Evolutionary conservation across 192 early-diverging fungal genomes (phyloP).

Genomic region (Podila epigama): DNA sequence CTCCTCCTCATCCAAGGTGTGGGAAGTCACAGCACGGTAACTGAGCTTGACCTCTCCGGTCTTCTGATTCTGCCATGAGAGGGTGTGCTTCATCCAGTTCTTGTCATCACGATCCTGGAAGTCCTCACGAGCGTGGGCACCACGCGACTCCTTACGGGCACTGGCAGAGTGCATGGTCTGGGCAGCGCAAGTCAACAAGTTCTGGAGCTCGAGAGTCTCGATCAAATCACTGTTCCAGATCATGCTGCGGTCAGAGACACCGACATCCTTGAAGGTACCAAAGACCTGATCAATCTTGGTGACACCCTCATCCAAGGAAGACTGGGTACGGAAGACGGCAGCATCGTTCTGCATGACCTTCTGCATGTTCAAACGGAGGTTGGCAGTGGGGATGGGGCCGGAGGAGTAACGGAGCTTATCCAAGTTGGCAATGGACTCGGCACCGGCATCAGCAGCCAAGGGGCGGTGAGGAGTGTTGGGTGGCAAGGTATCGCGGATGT

Average conservation of each 20-base stretch:
- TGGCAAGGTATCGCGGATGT: constrained; percentile 90
- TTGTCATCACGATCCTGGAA: constrained; percentile 87
- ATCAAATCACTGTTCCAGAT: constrained; percentile 99
- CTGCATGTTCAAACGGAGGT: constrained; percentile 95
- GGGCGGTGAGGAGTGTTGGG: constrained; percentile 87
- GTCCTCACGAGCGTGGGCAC: constrained; percentile 98
- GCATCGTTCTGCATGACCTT: constrained; percentile 98
- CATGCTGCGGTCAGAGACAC: constrained; percentile 89
- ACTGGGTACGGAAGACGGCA: constrained; percentile 96
- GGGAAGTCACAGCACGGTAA: constrained; percentile 83
- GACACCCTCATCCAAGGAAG: constrained; percentile 88
- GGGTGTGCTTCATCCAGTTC: constrained; percentile 99
- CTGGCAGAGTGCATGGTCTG: constrained; percentile 93
- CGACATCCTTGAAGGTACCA: constrained; percentile 80
- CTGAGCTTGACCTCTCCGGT: constrained; percentile 76
- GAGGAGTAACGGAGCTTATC: constrained; percentile 90
- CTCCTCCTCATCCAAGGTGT: constrained; percentile 93
- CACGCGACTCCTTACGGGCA: constrained; percentile 96
- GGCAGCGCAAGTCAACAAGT: constrained; percentile 92
- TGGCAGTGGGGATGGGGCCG: constrained; percentile 82
- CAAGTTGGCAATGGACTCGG: constrained; percentile 91
- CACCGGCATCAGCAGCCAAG: constrained; percentile 85
- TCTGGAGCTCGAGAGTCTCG: constrained; percentile 97
- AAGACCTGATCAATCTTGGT: constrained; percentile 86
- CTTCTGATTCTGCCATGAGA: constrained; percentile 90